Conservation (phyloP, 148 eudicot genomes). For the Rhododendron ovatum region DNA sequence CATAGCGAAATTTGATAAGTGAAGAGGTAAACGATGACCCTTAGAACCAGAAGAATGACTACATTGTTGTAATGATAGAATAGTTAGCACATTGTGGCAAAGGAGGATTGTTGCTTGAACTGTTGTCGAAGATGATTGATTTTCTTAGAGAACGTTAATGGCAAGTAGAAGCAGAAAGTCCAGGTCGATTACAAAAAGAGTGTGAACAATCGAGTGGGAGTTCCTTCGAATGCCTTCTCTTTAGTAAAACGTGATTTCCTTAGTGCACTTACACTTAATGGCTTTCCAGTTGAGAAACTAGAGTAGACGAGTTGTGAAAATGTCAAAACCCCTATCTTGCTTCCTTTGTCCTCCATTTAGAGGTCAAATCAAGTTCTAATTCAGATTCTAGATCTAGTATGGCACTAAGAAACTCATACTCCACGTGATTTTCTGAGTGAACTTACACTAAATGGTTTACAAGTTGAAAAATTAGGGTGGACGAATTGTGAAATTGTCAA, state of each 20-base stretch:
- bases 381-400: too few species aligned
- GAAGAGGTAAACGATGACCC: not conserved
- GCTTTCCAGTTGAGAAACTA: not conserved
- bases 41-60: not conserved
- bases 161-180: not conserved
- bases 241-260: not conserved
- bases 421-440: too few species aligned
- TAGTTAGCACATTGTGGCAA: not conserved
- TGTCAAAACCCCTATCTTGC: too few species aligned
- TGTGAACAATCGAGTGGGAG: not conserved
- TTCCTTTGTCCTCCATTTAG: too few species aligned
- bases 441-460: too few species aligned
- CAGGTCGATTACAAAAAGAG: not conserved
- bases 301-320: too few species aligned
- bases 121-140: not conserved
- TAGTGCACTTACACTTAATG: not conserved
- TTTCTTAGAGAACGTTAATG: not conserved
- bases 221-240: not conserved
- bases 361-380: too few species aligned
- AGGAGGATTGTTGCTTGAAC: not conserved
- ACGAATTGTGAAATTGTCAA: not conserved
- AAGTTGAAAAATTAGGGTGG: not conserved
- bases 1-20: not conserved
- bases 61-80: not conserved
- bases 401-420: too few species aligned